Percentiles rank a stretch among this genome's conserved stretches.
These are phyloP conservation scores for Suhomyces wounanorum DNA, from an alignment of 1,139 yeast genomes.

Conservation along the genomic window DNA sequence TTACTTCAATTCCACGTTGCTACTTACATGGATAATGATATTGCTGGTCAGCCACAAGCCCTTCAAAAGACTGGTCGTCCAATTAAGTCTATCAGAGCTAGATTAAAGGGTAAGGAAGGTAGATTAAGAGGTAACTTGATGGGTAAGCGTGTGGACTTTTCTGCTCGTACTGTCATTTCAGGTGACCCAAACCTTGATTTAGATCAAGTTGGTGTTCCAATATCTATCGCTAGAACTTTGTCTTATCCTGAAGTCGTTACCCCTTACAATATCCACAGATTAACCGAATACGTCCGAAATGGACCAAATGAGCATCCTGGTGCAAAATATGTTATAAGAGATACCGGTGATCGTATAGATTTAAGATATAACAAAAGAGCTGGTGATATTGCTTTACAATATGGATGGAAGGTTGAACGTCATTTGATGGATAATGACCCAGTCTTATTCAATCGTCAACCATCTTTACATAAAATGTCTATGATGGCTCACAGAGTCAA, in stretches of 20 bases:
- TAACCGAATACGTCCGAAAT: slow-evolving; percentile 90
- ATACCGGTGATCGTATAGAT: slow-evolving; percentile 98
- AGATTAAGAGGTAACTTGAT: slow-evolving; percentile 96
- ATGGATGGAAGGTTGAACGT: slow-evolving; percentile 99
- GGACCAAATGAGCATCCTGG: slow-evolving; percentile 99
- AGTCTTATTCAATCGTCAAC: slow-evolving; percentile 97
- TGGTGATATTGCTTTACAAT: slow-evolving; percentile 95
- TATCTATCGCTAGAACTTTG: slow-evolving; percentile 91
- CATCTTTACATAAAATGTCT: slow-evolving; percentile 98
- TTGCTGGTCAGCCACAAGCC: slow-evolving; percentile 99
- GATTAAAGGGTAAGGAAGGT: slow-evolving; percentile 99
- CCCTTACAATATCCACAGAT: slow-evolving; percentile 90
- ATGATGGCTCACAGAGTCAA: slow-evolving; percentile 99
- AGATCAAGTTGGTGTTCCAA: slow-evolving; percentile 98
- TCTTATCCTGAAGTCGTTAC: slow-evolving; percentile 98
- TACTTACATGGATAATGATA: slow-evolving; percentile 99
- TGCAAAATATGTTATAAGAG: slow-evolving; percentile 97
- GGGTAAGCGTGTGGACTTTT: slow-evolving; percentile 99
- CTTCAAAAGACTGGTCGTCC: slow-evolving; percentile 98
- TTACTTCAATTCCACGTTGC: slow-evolving; percentile 97
- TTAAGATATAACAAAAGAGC: slow-evolving; percentile 96
- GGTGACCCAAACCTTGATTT: slow-evolving; percentile 98
- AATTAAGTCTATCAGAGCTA: slow-evolving; percentile 95
- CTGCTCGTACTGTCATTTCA: slow-evolving; percentile 98
- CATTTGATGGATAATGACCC: slow-evolving; percentile 98